Conservation (phyloP, 2,329 filamentous ascomycete genomes). For the Arthrobotrys musiformis region DNA sequence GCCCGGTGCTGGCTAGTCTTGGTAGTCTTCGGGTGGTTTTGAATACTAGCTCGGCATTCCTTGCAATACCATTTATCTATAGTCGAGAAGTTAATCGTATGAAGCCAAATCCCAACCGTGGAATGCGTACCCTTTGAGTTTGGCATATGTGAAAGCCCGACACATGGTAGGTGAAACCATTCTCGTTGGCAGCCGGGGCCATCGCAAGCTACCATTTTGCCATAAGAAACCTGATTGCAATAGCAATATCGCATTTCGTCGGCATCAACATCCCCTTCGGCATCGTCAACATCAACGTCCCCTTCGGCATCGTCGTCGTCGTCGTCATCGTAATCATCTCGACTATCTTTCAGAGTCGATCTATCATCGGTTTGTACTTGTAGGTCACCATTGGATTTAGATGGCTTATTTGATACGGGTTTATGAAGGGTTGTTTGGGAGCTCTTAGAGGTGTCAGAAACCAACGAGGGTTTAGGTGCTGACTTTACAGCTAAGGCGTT, state of each 20-base stretch:
- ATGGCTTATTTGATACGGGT: slow-evolving; percentile 8
- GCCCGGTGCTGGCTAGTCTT: slow-evolving; percentile 29
- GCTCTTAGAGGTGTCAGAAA: slow-evolving; percentile 24
- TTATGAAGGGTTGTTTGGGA: slow-evolving; percentile 23
- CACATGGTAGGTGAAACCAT: slow-evolving; percentile 87
- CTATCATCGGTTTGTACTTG: neutral
- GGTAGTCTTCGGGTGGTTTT: slow-evolving; percentile 7
- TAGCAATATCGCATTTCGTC: slow-evolving; percentile 83
- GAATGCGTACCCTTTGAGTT: slow-evolving; percentile 74
- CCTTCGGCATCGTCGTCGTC: slow-evolving; percentile 57
- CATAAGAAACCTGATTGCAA: slow-evolving; percentile 84
- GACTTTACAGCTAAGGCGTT: slow-evolving; percentile 7
- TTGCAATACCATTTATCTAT: slow-evolving; percentile 84
- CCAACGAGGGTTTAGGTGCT: neutral
- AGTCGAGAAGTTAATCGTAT: slow-evolving; percentile 18
- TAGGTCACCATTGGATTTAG: slow-evolving; percentile 23
- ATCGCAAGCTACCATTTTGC: slow-evolving; percentile 90
- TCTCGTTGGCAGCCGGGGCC: slow-evolving; percentile 82
- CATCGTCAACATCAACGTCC: slow-evolving; percentile 60
- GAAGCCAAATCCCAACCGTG: neutral
- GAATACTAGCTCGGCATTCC: slow-evolving; percentile 67
- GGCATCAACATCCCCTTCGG: slow-evolving; percentile 77
- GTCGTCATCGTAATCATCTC: slow-evolving; percentile 63
- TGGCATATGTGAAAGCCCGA: slow-evolving; percentile 81
- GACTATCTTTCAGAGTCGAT: neutral